Conservation (phyloP, 495 filamentous ascomycete genomes). For the Penicillium silybi region DNA sequence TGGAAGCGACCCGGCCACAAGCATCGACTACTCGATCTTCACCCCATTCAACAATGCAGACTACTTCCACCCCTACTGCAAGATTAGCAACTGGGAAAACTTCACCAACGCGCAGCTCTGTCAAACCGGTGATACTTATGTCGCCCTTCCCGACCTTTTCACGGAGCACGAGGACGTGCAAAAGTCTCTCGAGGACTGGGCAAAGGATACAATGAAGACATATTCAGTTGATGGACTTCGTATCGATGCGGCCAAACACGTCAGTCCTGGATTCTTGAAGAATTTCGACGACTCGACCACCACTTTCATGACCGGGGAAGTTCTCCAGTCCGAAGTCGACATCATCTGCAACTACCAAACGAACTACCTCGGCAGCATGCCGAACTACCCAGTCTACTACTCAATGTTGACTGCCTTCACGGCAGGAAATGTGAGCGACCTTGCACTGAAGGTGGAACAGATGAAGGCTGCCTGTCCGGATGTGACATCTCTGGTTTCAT, state of each 20-base stretch:
- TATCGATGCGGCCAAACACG: slow-evolving; percentile 71
- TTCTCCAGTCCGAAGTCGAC: slow-evolving; percentile 49
- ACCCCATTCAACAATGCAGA: slow-evolving; percentile 60
- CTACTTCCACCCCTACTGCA: slow-evolving; percentile 65
- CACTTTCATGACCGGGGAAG: slow-evolving; percentile 64
- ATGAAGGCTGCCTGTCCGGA: slow-evolving; percentile 54
- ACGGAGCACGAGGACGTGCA: slow-evolving; percentile 59
- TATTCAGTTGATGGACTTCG: slow-evolving; percentile 77
- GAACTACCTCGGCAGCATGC: slow-evolving; percentile 42
- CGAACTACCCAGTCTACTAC: slow-evolving; percentile 71
- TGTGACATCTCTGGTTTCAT: slow-evolving; percentile 59
- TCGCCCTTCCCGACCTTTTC: slow-evolving; percentile 63
- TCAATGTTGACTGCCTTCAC: slow-evolving; percentile 57
- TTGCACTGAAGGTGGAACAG: slow-evolving; percentile 47
- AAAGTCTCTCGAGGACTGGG: slow-evolving; percentile 57
- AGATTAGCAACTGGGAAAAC: slow-evolving; percentile 60
- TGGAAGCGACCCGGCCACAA: slow-evolving; percentile 50
- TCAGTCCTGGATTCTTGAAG: slow-evolving; percentile 61
- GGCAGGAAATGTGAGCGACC: slow-evolving; percentile 47
- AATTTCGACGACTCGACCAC: slow-evolving; percentile 54
- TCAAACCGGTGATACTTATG: slow-evolving; percentile 57
- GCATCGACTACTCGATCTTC: slow-evolving; percentile 58
- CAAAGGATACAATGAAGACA: slow-evolving; percentile 54
- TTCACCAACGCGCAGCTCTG: slow-evolving; percentile 48
- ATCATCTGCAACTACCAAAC: slow-evolving; percentile 55